Evolutionary conservation across 257 asterid species (phyloP).

Genomic region (Nicotiana knightiana): DNA sequence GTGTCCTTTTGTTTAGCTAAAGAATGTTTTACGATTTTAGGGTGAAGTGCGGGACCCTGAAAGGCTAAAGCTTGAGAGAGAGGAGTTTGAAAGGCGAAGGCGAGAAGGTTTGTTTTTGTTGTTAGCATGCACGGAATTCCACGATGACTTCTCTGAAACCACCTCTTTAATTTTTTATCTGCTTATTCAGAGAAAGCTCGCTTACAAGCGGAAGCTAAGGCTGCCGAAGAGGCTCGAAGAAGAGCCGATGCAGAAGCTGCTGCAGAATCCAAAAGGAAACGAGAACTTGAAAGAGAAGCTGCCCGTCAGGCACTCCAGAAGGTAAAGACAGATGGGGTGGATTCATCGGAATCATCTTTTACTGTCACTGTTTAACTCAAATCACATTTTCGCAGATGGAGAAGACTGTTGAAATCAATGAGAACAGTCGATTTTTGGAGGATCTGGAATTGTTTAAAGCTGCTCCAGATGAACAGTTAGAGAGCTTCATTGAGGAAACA

Average conservation of each 20-base stretch:
- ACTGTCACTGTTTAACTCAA: not conserved
- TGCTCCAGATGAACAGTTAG: conserved; percentile 44
- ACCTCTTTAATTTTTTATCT: not conserved
- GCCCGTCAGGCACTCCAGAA: conserved; percentile 67
- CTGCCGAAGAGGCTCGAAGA: conserved; percentile 86
- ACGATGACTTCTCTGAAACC: not conserved
- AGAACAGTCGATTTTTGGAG: conserved; percentile 52
- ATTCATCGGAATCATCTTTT: not conserved
- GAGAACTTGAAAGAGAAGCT: conserved; percentile 81
- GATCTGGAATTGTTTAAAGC: conserved; percentile 71
- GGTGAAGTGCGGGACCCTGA: conserved; percentile 69
- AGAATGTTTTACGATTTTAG: conserved; percentile 21
- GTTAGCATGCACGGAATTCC: not conserved
- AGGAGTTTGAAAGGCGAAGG: conserved; percentile 73
- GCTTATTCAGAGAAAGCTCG: conserved; percentile 69
- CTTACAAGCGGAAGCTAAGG: conserved; percentile 85
- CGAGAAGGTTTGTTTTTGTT: conserved; percentile 45
- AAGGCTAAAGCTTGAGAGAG: conserved; percentile 68
- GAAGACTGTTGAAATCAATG: conserved; percentile 82
- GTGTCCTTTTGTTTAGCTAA: not conserved
- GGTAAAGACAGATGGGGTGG: not conserved
- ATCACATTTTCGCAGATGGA: conserved; percentile 45
- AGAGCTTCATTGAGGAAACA: conserved; percentile 48
- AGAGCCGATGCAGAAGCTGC: conserved; percentile 80
- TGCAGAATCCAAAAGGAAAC: conserved; percentile 59